phyloP scores from a whole-genome alignment of 768 basidiomycete genomes.

The Clavaria fumosa region DNA sequence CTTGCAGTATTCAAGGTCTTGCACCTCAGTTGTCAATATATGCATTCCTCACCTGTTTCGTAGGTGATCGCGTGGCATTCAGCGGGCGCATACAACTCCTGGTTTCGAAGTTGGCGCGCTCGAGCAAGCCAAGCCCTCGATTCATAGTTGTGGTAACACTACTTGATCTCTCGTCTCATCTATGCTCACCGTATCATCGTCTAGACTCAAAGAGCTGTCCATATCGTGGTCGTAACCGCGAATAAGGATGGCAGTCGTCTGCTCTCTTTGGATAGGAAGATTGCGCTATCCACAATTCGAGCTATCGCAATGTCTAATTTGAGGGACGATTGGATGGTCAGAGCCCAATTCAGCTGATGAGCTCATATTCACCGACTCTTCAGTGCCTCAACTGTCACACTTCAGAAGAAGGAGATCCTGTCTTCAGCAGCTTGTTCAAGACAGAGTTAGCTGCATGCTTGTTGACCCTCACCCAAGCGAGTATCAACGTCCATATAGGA shows the following conservation, averaged over 20 bases:
- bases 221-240: conserved; percentile 54
- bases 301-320: conserved; percentile 77
- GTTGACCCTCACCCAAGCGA: conserved; percentile 64
- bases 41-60: conserved; percentile 5
- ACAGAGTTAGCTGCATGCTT: conserved; percentile 82
- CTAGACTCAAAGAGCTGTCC: conserved; percentile 74
- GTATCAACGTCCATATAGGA: conserved; percentile 54
- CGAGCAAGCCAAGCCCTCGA: conserved; percentile 84
- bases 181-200: conserved; percentile 4
- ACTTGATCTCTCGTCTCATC: neutral
- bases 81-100: conserved; percentile 70
- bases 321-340: conserved; percentile 89
- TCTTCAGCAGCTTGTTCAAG: conserved; percentile 88
- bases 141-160: conserved; percentile 70
- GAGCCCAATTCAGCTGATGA: conserved; percentile 11
- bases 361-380: neutral
- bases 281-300: conserved; percentile 78
- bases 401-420: conserved; percentile 88
- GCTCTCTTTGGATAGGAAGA: conserved; percentile 67
- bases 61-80: conserved; percentile 70
- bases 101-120: conserved; percentile 71
- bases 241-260: conserved; percentile 44
- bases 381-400: conserved; percentile 68
- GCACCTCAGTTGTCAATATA: conserved; percentile 12
- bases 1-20: conserved; percentile 62